phyloP scores from a whole-genome alignment of 2,329 filamentous ascomycete genomes.

The Zasmidium citrigriseum region DNA sequence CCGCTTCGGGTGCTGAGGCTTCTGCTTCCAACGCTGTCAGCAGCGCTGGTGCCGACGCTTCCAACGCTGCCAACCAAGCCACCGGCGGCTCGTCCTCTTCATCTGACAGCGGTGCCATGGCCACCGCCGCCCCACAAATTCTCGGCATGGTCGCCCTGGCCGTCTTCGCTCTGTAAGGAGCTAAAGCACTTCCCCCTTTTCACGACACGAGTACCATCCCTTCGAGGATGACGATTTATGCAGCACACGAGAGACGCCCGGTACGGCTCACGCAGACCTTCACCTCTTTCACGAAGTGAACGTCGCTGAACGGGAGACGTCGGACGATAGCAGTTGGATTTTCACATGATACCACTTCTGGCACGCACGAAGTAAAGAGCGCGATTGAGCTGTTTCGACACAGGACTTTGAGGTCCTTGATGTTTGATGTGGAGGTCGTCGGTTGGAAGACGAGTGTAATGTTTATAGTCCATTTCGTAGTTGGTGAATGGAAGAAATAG shows the following conservation, averaged over 20 bases:
- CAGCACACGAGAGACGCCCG: constrained; percentile 4
- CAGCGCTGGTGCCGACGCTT: constrained; percentile 11
- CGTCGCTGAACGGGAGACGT: background rate
- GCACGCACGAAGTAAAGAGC: background rate
- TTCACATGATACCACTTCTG: constrained; percentile 6
- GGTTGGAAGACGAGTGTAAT: constrained; percentile 1
- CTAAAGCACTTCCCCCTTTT: background rate
- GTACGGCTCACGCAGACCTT: background rate
- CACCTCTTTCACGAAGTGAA: background rate
- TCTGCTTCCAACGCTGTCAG: constrained; percentile 9
- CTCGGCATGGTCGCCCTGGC: constrained; percentile 40
- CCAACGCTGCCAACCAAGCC: constrained; percentile 16
- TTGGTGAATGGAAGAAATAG: background rate
- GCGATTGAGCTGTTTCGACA: too few relatives aligned
- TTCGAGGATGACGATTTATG: background rate
- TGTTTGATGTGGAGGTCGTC: background rate
- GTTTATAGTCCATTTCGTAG: constrained; percentile 1
- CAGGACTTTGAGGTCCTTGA: too few relatives aligned
- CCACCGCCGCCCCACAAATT: constrained; percentile 36
- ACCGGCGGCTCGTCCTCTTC: constrained; percentile 22
- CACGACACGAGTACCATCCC: background rate
- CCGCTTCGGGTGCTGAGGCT: constrained; percentile 7
- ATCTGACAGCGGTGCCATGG: constrained; percentile 21
- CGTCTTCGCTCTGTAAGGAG: constrained; percentile 45
- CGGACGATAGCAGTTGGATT: background rate